These are phyloP conservation scores for Forsythia viridissima DNA, from an alignment of 257 asterid genomes.

Conservation along the genomic window DNA sequence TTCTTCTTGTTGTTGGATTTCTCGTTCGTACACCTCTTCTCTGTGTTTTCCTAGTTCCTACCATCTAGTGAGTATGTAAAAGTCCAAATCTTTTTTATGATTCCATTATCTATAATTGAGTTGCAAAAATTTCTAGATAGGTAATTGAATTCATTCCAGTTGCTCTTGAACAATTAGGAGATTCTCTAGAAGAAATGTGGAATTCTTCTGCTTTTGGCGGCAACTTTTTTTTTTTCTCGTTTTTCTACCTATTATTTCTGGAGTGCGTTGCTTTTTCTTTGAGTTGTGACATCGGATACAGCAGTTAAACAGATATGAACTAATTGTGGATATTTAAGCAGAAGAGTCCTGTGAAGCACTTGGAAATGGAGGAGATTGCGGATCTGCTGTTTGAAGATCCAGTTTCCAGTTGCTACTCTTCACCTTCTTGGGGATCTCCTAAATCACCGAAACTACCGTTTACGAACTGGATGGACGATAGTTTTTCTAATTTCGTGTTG, in stretches of 20 bases:
- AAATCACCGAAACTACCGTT: slow-evolving; percentile 41
- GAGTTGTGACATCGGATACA: not conserved
- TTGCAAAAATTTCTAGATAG: no score
- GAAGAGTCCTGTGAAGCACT: slow-evolving; percentile 34
- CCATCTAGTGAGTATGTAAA: no score
- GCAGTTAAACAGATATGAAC: not conserved
- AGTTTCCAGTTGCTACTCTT: slow-evolving; percentile 22
- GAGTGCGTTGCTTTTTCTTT: not conserved
- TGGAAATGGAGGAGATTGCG: slow-evolving; percentile 55
- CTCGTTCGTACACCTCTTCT: not conserved
- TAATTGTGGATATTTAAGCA: slow-evolving; percentile 26
- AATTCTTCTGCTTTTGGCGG: not conserved
- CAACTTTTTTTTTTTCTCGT: not conserved
- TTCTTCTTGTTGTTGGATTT: not conserved
- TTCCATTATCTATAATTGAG: no score
- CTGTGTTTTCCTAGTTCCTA: no score
- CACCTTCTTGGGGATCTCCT: slow-evolving; percentile 59
- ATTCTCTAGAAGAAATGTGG: not conserved
- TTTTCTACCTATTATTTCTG: not conserved
- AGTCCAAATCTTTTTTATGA: not conserved
- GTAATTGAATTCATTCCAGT: no score
- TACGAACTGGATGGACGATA: slow-evolving; percentile 48
- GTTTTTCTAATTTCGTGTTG: slow-evolving; percentile 39
- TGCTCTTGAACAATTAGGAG: no score
- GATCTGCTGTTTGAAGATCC: slow-evolving; percentile 29